Percentiles rank a stretch among this genome's conserved stretches.
phyloP scores from a whole-genome alignment of 805 yeast genomes.

The Candida insectalens region DNA sequence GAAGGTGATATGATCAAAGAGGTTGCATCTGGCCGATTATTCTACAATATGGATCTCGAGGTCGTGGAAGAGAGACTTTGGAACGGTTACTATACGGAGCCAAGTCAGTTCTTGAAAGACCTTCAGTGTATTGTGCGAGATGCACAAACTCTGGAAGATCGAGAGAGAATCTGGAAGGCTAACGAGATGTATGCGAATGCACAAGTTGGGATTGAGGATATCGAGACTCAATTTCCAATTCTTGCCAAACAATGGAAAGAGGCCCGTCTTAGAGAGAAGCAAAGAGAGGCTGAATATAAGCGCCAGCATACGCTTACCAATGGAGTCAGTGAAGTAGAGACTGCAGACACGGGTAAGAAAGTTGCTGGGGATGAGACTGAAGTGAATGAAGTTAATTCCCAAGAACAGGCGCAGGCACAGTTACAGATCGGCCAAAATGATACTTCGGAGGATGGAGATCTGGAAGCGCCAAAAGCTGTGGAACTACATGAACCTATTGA shows the following conservation, averaged over 20 bases:
- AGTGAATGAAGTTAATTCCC: constrained; percentile 5
- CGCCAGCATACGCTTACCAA: not conserved
- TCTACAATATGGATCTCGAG: constrained; percentile 85
- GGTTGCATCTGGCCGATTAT: constrained; percentile 59
- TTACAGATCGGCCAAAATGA: not conserved
- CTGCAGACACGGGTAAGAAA: constrained; percentile 19
- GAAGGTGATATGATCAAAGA: constrained; percentile 77
- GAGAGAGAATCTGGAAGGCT: constrained; percentile 74
- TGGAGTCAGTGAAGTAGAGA: not conserved
- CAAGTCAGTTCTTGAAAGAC: constrained; percentile 80
- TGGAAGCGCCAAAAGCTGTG: no score
- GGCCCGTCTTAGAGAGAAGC: constrained; percentile 54
- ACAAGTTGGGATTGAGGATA: constrained; percentile 90
- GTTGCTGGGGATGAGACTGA: constrained; percentile 17
- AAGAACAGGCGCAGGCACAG: constrained; percentile 1
- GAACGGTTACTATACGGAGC: constrained; percentile 94
- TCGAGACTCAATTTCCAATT: constrained; percentile 51
- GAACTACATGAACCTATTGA: no score
- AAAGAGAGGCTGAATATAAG: constrained; percentile 35
- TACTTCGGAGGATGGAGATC: no score
- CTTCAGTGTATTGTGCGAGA: constrained; percentile 78
- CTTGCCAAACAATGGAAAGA: constrained; percentile 70
- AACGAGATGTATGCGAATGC: constrained; percentile 96
- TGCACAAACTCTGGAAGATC: constrained; percentile 61
- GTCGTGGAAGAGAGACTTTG: constrained; percentile 89